phyloP scores from a whole-genome alignment of 1,139 yeast genomes.

The Yamadazyma blattariae region DNA sequence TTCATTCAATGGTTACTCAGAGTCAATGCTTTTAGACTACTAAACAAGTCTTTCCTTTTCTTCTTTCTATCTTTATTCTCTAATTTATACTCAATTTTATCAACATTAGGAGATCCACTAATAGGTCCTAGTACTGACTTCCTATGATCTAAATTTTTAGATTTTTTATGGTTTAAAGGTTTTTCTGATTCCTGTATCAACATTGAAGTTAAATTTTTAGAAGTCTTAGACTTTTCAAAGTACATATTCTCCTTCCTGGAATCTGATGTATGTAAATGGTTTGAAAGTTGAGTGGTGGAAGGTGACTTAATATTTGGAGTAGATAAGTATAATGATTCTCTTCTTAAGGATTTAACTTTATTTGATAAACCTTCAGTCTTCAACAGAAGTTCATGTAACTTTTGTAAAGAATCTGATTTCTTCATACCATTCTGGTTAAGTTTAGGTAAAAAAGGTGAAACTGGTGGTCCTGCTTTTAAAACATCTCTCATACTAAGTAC shows the following conservation, averaged over 20 bases:
- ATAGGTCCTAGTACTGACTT: slow-evolving; percentile 3
- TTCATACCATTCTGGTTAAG: slow-evolving; percentile 13
- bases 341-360: slow-evolving; percentile 15
- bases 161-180: background rate
- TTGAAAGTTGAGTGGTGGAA: slow-evolving; percentile 24
- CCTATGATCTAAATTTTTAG: background rate
- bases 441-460: slow-evolving; percentile 3
- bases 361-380: slow-evolving; percentile 15
- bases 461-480: slow-evolving; percentile 34
- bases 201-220: slow-evolving; percentile 9
- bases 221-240: slow-evolving; percentile 10
- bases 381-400: slow-evolving; percentile 17
- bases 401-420: slow-evolving; percentile 24
- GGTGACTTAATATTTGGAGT: slow-evolving; percentile 19
- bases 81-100: background rate
- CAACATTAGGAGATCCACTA: slow-evolving; percentile 5
- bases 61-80: background rate
- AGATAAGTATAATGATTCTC: slow-evolving; percentile 12
- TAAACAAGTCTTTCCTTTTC: slow-evolving; percentile 1
- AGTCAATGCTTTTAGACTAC: slow-evolving; percentile 4
- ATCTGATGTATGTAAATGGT: slow-evolving; percentile 8
- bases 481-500: slow-evolving; percentile 30
- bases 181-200: slow-evolving; percentile 8
- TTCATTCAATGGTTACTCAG: slow-evolving; percentile 3
- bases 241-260: slow-evolving; percentile 2